Base-by-base conservation (phyloP, 192 early-diverging fungal genomes). In the Endogone sp. region DNA sequence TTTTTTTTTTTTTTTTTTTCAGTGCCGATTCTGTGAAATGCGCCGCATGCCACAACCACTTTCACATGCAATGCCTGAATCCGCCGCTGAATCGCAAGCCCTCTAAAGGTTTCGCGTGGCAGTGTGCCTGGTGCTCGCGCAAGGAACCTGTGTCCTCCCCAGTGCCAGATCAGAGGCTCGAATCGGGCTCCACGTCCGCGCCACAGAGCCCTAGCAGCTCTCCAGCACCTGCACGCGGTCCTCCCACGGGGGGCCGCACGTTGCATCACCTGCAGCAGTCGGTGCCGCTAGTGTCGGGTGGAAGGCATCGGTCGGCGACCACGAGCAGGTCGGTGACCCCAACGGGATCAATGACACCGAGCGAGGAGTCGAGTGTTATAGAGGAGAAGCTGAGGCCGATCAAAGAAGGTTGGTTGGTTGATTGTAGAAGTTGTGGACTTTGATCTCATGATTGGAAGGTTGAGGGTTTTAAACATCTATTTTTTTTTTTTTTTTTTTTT, bases 81-180 rank as follows among this genome's bases (percentile, higher is more conserved):
- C 92, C 92, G n/a, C 92, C 91, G 21, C 71, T 95, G 22, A 63
- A 79, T 0, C 84, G 82, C 63, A 91, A 92, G 70, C 92, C 92
- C 0, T 85, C 88, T 31, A 95, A 94, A 73, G 94, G 93, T 2
- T 94, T 92, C 66, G 91, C 85, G 21, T 97, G 94, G 89, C 87
- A 93, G 71, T 97, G 95, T 63, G 88, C 88, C 3, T 74, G 82
- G 0, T 97, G 95, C 62, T 77, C 80, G 29, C 57, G 61, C 25
- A 63, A 69, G 25, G 82, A 80, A 23, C 66, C 77, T 9, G 64
- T 73, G n/a, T 49, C 37, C 37, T 49, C 37, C 37, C 37, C 37
- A 6, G 37, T 16, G 9, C 37, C 37, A 49, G 37, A 49, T 49
- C 37, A 49, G 16, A 49, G 16, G 16, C 16, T 16, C 37, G 37